Evolutionary conservation across 1,139 yeast species (phyloP), one percentile per base, ranked within the genome.

Genomic region (Hanseniaspora gamundiae): DNA sequence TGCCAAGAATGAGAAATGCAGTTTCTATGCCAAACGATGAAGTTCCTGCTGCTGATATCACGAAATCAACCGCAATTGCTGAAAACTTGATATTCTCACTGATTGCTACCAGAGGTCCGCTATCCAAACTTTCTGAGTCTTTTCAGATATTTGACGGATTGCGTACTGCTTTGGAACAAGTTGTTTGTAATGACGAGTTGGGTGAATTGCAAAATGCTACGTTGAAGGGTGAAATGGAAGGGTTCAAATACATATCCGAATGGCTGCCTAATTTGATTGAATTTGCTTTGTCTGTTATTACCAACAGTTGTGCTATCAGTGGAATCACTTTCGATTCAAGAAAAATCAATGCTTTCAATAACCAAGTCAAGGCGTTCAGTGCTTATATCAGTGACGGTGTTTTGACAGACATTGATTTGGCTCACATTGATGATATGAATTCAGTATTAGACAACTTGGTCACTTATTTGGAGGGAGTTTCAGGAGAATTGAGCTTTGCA

Each of bases 1-100:
- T 88, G 36, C 97, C 97, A 7, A 70, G 91, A 40, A 65, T 91
- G 47, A 72, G 95, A 54, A 72, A 78, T 27, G 68, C 85, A 2
- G 78, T 79, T 16, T 62, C 77, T 1, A 68, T 70, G 30, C 76
- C 78, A 16, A 71, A 78, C 16, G 82, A 75, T 11, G 44, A 44
- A 22, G 31, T 42, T n/a, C 93, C 95, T 2, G 71, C 72, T 20
- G 68, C 74, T 2, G 94, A 84, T 57, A 73, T 85, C 33, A 82
- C 77, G 48, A 80, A 79, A 52, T 94, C 87, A 38, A 66, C 86
- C 52, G 86, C 91, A 2, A 78, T 80, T n/a, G 68, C 78, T 8
- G 97, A 91, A 54, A 81, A 85, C 58, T 61, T 86, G 44, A 60
- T 86, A 8, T 75, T 69, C 53, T 69, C 70, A 9, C 64, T 74